Evolutionary conservation across 192 early-diverging fungal species (phyloP).

Genomic region (Coemansia sp.): DNA sequence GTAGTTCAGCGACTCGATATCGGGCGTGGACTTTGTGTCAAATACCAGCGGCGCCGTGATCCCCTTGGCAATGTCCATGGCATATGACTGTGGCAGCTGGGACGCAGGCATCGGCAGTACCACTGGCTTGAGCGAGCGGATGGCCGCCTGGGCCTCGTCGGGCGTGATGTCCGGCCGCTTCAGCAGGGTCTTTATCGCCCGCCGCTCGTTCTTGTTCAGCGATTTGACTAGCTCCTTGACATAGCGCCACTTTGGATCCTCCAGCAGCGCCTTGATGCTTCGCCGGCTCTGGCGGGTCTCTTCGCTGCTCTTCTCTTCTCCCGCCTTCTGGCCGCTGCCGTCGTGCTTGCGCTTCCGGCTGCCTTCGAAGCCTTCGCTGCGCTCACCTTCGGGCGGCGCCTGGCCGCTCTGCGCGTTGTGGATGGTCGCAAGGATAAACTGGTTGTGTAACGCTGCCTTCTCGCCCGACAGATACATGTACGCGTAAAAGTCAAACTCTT

Average conservation of each 20-base stretch:
- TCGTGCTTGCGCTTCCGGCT: conserved; percentile 31
- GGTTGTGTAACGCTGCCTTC: conserved; percentile 59
- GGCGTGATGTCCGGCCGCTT: conserved; percentile 49
- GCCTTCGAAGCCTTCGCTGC: conserved; percentile 51
- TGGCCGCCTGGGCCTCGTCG: conserved; percentile 22
- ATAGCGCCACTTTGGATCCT: conserved; percentile 49
- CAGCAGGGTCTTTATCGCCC: conserved; percentile 56
- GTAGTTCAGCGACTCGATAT: conserved; percentile 56
- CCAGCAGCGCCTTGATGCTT: conserved; percentile 48
- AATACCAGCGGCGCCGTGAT: conserved; percentile 61
- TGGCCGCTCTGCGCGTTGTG: conserved; percentile 68
- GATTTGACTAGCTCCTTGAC: conserved; percentile 69
- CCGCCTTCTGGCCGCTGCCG: conserved; percentile 2
- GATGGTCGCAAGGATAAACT: conserved; percentile 70
- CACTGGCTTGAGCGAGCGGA: conserved; percentile 42
- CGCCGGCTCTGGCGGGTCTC: conserved; percentile 41
- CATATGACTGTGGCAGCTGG: conserved; percentile 50
- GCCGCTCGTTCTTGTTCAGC: conserved; percentile 60
- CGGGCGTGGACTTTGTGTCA: conserved; percentile 61
- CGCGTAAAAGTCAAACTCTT: conserved; percentile 76
- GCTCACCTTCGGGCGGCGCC: conserved; percentile 58
- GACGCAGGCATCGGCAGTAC: conserved; percentile 46
- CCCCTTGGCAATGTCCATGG: conserved; percentile 60
- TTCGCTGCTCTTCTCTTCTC: too few species aligned
- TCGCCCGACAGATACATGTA: conserved; percentile 55